Conservation (phyloP, 768 basidiomycete species). For the Leucocoprinus leucothites region DNA sequence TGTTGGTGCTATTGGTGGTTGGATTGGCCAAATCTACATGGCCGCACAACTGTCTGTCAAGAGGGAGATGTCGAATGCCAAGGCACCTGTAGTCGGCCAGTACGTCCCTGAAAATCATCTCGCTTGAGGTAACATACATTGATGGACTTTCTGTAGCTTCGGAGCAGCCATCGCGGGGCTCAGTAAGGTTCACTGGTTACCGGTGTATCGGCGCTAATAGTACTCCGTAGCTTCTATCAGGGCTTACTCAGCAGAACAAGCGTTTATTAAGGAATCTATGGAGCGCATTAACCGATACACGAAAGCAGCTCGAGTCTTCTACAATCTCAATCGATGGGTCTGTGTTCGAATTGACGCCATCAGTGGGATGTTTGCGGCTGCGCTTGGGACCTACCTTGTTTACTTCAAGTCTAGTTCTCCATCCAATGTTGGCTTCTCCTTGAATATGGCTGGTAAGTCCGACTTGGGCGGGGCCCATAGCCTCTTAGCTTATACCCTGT, state of each 20-base stretch:
- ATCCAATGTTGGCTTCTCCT: slow-evolving; percentile 44
- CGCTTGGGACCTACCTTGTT: slow-evolving; percentile 51
- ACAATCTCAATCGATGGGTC: slow-evolving; percentile 45
- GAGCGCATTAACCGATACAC: slow-evolving; percentile 51
- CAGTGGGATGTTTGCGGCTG: slow-evolving; percentile 49
- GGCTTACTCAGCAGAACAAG: slow-evolving; percentile 55
- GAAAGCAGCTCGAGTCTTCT: slow-evolving; percentile 40
- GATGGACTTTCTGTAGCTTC: slow-evolving; percentile 29
- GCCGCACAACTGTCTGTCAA: slow-evolving; percentile 43
- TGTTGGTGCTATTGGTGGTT: slow-evolving; percentile 17
- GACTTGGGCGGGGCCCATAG: too few relatives aligned
- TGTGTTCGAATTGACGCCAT: slow-evolving; percentile 53
- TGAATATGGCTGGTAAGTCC: slow-evolving; percentile 46
- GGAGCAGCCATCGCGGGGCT: slow-evolving; percentile 58
- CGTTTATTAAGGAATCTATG: slow-evolving; percentile 40
- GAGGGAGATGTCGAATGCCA: slow-evolving; percentile 41
- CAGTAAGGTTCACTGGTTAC: slow-evolving; percentile 22
- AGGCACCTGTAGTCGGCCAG: slow-evolving; percentile 43
- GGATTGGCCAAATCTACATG: slow-evolving; percentile 36
- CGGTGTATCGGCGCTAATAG: neutral
- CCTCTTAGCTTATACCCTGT: neutral
- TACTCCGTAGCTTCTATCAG: slow-evolving; percentile 45
- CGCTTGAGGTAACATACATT: neutral
- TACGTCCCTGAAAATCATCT: slow-evolving; percentile 23
- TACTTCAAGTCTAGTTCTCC: slow-evolving; percentile 39